These are phyloP conservation scores for Vitis cinerea DNA, from an alignment of 164 flowering plant genomes.

Conservation along the genomic window DNA sequence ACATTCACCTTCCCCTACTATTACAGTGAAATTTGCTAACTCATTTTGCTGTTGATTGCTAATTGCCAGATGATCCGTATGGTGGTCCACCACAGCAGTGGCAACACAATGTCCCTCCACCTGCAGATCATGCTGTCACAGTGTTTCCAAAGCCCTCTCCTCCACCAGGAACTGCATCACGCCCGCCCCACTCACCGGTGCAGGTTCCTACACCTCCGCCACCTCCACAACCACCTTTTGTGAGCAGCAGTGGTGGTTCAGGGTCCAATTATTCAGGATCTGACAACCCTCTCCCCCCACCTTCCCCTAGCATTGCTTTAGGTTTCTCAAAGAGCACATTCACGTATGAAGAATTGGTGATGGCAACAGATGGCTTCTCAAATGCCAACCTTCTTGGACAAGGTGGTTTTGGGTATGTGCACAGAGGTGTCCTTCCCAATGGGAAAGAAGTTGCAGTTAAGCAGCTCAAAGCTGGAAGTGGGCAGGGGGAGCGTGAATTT, in stretches of 20 bases:
- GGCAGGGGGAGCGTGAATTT: slow-evolving; percentile 96
- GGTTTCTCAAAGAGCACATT: slow-evolving; percentile 82
- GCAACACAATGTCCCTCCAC: slow-evolving; percentile 65
- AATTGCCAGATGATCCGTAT: slow-evolving; percentile 38
- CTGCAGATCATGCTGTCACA: slow-evolving; percentile 40
- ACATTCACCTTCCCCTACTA: too few species aligned
- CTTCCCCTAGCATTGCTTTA: slow-evolving; percentile 62
- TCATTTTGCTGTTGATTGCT: slow-evolving; percentile 6
- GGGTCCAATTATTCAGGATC: slow-evolving; percentile 67
- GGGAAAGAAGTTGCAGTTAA: slow-evolving; percentile 94
- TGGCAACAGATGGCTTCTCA: slow-evolving; percentile 93
- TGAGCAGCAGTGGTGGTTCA: slow-evolving; percentile 71
- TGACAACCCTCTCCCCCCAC: slow-evolving; percentile 57
- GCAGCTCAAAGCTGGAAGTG: slow-evolving; percentile 86
- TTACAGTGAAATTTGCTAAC: not conserved
- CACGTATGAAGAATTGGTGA: slow-evolving; percentile 75
- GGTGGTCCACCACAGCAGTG: slow-evolving; percentile 50
- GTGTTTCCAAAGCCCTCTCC: slow-evolving; percentile 50
- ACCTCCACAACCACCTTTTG: slow-evolving; percentile 45
- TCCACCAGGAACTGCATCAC: slow-evolving; percentile 47
- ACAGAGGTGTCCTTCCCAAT: slow-evolving; percentile 82
- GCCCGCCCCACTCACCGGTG: slow-evolving; percentile 36
- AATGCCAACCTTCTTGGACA: slow-evolving; percentile 87
- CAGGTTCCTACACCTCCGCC: slow-evolving; percentile 21
- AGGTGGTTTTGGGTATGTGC: slow-evolving; percentile 99